Conservation (phyloP, 257 asterid genomes). For the Solanum chiquidenum region DNA sequence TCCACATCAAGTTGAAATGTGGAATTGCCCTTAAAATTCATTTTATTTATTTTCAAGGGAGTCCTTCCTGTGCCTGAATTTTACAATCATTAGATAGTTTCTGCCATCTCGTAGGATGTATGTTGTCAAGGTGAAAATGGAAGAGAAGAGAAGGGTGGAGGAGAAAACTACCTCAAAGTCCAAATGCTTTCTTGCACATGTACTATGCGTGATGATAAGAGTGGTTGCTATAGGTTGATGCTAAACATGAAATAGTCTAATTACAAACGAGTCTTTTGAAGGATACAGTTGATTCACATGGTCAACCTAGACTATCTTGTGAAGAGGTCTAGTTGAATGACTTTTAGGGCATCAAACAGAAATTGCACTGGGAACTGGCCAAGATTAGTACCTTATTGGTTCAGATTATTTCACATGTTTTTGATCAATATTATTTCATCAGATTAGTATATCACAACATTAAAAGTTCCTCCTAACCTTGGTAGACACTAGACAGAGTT, state of each 20-base stretch:
- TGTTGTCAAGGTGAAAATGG: background rate
- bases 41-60: background rate
- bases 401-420: background rate
- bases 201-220: background rate
- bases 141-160: background rate
- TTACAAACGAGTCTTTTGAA: background rate
- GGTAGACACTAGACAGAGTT: background rate
- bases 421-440: background rate
- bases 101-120: background rate
- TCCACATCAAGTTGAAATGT: background rate
- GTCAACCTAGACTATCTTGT: background rate
- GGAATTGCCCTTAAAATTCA: background rate
- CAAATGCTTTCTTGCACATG: background rate
- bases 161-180: background rate
- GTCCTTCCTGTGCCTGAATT: background rate
- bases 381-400: background rate
- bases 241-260: background rate
- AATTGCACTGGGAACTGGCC: background rate
- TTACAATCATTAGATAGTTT: background rate
- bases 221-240: background rate
- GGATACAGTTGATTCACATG: background rate
- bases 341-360: background rate
- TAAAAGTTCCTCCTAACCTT: background rate
- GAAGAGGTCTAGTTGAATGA: background rate
- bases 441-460: background rate